Conservation (phyloP, 176 grass and related monocot species). For the Chrysopogon serrulatus region DNA sequence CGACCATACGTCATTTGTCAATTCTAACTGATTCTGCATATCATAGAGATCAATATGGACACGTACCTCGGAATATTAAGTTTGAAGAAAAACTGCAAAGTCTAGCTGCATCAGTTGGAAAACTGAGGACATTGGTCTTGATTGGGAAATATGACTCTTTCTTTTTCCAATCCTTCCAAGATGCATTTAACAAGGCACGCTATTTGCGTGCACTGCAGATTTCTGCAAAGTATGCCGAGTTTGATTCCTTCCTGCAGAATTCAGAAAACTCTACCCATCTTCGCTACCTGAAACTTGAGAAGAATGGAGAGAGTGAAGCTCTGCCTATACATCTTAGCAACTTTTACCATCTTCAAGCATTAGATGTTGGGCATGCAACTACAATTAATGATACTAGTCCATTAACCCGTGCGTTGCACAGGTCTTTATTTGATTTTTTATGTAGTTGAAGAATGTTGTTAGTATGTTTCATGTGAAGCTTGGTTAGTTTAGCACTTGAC, state of each 20-base stretch:
- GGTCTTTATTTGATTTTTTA: too few relatives aligned
- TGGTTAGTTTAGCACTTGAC: too few relatives aligned
- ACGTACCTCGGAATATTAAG: neutral
- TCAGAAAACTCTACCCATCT: neutral
- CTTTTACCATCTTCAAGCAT: constrained; percentile 38
- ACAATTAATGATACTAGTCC: neutral
- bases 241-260: neutral
- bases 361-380: neutral
- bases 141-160: neutral
- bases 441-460: too few relatives aligned
- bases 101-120: neutral
- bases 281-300: constrained; percentile 13
- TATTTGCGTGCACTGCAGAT: neutral
- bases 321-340: neutral
- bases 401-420: too few relatives aligned
- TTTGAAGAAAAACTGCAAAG: neutral
- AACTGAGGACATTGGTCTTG: constrained; percentile 34
- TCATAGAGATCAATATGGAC: neutral
- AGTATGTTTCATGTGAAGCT: too few relatives aligned
- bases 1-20: constrained; percentile 20
- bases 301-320: fast-evolving
- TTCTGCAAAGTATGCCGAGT: neutral
- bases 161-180: neutral
- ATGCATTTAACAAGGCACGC: neutral
- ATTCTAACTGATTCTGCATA: neutral